Base-by-base conservation (phyloP, 1,284 basidiomycete genomes). In the Leccinum subfulvum region DNA sequence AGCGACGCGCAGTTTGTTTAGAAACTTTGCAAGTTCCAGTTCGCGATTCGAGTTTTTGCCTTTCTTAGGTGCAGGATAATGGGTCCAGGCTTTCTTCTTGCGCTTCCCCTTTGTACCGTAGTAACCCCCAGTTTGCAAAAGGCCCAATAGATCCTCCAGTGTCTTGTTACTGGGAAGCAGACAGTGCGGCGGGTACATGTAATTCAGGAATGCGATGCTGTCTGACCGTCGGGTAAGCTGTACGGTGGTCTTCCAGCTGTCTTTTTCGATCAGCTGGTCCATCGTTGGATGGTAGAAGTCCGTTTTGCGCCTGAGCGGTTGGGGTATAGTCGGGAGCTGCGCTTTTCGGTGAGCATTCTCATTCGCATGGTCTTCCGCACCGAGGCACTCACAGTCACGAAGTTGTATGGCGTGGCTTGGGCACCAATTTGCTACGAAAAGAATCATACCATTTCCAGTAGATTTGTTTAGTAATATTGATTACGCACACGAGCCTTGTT, bases 331-430 rank as follows among this genome's bases (percentile, higher is more conserved):
- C 21, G 18, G 57, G 9, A 58, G 30, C 57, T 58, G 13, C 10
- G 4, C 6, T 26, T 37, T 54, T 49, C 11, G 57, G 28, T 35
- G 44, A 35, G 30, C 21, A 14, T 23, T 52, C 49, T 28, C 23
- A 14, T 52, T 52, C 23, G 7, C 11, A 23, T 52, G 28, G 28
- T 11, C 49, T 26, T 23, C 13, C 14, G 23, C n/a, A 52, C 23
- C 13, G 49, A 26, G 23, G 10, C 11, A 21, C 49, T 52, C 49
- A 52, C 49, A 52, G 44, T 58, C 11, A 23, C 13, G 14, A 51
- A 23, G 47, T 59, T 59, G 57, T 58, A 58, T 11, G 33, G 57
- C 2, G 47, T 58, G 9, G 47, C 47, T n/a, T 58, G 57, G 26
- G 47, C 13, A 10, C 16, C 51, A 30, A 58, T 47, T 23, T 9